A percentile compares a stretch with the other conserved stretches of the same genome.
phyloP scores from a whole-genome alignment of 2,329 filamentous ascomycete species.

The Neophaeococcomyces mojaviensis region DNA sequence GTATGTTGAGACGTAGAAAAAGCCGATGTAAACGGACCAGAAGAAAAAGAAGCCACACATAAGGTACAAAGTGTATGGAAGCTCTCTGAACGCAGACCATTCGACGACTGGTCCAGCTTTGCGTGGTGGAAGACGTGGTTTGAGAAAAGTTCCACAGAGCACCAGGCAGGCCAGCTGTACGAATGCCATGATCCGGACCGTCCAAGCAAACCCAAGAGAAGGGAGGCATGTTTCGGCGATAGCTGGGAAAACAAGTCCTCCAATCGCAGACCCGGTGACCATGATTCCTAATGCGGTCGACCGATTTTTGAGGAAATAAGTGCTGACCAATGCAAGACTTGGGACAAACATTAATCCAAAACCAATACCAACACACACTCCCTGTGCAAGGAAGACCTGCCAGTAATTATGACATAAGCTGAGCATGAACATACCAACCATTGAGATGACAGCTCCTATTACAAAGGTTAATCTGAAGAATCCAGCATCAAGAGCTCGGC shows the following conservation, averaged over 20 bases:
- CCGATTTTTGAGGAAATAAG: slow-evolving; percentile 55
- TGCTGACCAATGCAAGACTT: slow-evolving; percentile 47
- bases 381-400: slow-evolving; percentile 46
- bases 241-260: slow-evolving; percentile 57
- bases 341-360: slow-evolving; percentile 49
- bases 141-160: slow-evolving; percentile 34
- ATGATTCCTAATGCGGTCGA: slow-evolving; percentile 54
- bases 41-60: slow-evolving; percentile 40
- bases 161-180: slow-evolving; percentile 46
- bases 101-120: slow-evolving; percentile 47
- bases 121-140: slow-evolving; percentile 43
- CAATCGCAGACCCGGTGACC: slow-evolving; percentile 53
- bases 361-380: slow-evolving; percentile 51
- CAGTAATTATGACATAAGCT: slow-evolving; percentile 42
- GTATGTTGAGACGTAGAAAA: slow-evolving; percentile 42
- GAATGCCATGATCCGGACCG: slow-evolving; percentile 55
- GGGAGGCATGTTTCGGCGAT: slow-evolving; percentile 51
- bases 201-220: slow-evolving; percentile 57
- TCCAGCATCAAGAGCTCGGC: slow-evolving; percentile 46
- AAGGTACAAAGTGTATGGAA: slow-evolving; percentile 38
- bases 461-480: slow-evolving; percentile 41
- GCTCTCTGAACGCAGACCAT: slow-evolving; percentile 44
- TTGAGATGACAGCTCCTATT: slow-evolving; percentile 36
- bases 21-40: slow-evolving; percentile 49
- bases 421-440: slow-evolving; percentile 47